A percentile compares a stretch with the other conserved stretches of the same genome.
Evolutionary conservation across 169 alveolate species (phyloP).

Genomic region (Plasmodium chabaudi): DNA sequence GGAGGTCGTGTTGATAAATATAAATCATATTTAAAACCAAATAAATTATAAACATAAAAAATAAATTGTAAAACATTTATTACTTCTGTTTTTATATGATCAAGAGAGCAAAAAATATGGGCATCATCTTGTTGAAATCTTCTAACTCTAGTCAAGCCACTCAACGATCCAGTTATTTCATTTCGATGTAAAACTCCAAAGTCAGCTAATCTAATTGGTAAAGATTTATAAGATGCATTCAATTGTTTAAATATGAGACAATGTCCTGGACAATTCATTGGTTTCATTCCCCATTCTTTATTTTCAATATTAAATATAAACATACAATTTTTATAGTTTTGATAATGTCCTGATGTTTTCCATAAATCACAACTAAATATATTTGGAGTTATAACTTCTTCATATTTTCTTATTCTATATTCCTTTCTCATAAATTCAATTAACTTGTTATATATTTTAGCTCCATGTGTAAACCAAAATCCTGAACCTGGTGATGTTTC

Average conservation of each 20-base stretch:
- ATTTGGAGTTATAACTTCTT: constrained; percentile 98
- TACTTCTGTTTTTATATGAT: constrained; percentile 95
- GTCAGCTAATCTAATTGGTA: constrained; percentile 98
- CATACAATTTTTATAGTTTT: constrained; percentile 94
- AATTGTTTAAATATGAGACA: constrained; percentile 94
- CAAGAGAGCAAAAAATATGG: constrained; percentile 98
- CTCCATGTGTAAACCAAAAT: constrained; percentile 98
- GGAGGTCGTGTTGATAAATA: constrained; percentile 97
- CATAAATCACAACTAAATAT: constrained; percentile 95
- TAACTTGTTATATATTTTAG: constrained; percentile 96
- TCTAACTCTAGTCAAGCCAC: constrained; percentile 98
- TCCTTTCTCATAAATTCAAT: constrained; percentile 94
- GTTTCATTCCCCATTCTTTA: constrained; percentile 98
- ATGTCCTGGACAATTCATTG: constrained; percentile 99
- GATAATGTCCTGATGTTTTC: constrained; percentile 99
- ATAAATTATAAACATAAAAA: constrained; percentile 92
- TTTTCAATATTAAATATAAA: constrained; percentile 94
- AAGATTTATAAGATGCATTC: constrained; percentile 95
- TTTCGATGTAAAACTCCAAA: constrained; percentile 99
- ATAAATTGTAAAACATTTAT: constrained; percentile 93
- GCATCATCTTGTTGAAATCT: constrained; percentile 99
- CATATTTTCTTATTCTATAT: constrained; percentile 82
- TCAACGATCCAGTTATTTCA: constrained; percentile 98
- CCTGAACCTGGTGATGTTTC: constrained; percentile 91
- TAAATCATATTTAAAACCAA: constrained; percentile 95